These are phyloP conservation scores for Blepharisma japonicum DNA, from an alignment of 73 alveolate species.

Conservation along the genomic window DNA sequence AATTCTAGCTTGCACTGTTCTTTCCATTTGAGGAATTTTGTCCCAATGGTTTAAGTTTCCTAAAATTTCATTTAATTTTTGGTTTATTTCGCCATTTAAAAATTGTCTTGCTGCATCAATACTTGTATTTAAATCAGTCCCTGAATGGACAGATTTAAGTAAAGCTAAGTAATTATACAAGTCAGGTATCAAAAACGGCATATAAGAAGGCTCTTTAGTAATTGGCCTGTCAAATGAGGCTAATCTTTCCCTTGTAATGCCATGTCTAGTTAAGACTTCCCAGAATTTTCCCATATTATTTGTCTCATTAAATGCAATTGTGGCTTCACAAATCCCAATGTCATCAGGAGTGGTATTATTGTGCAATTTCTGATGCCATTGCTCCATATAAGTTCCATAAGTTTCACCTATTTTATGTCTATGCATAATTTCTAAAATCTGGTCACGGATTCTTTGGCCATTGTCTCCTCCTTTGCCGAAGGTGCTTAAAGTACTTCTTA, in stretches of 20 bases:
- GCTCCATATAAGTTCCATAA: conserved; percentile 44
- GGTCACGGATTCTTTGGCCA: conserved; percentile 92
- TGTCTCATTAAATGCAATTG: conserved; percentile 73
- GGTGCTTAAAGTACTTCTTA: conserved; percentile 54
- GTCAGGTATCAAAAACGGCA: conserved; percentile 1
- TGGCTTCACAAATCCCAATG: conserved; percentile 85
- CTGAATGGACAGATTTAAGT: conserved; percentile 21
- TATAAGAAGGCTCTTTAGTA: conserved; percentile 41
- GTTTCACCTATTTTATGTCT: conserved; percentile 21
- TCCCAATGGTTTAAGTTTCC: conserved; percentile 18
- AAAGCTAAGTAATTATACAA: not conserved
- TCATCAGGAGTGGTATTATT: conserved; percentile 96
- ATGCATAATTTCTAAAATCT: conserved; percentile 85
- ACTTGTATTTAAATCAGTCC: not conserved
- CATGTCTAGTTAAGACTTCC: conserved; percentile 54
- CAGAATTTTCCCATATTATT: conserved; percentile 83
- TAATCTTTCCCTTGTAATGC: conserved; percentile 44
- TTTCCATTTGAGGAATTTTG: conserved; percentile 6
- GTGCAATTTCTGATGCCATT: conserved; percentile 96
- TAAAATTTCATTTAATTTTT: not conserved
- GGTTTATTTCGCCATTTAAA: not conserved
- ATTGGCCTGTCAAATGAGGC: conserved; percentile 43
- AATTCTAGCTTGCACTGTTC: not conserved
- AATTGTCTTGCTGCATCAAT: not conserved
- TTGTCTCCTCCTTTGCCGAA: conserved; percentile 91